A percentile compares a stretch with the other conserved stretches of the same genome.
phyloP scores from a whole-genome alignment of 1,284 basidiomycete genomes.

The Marasmius fiardii region DNA sequence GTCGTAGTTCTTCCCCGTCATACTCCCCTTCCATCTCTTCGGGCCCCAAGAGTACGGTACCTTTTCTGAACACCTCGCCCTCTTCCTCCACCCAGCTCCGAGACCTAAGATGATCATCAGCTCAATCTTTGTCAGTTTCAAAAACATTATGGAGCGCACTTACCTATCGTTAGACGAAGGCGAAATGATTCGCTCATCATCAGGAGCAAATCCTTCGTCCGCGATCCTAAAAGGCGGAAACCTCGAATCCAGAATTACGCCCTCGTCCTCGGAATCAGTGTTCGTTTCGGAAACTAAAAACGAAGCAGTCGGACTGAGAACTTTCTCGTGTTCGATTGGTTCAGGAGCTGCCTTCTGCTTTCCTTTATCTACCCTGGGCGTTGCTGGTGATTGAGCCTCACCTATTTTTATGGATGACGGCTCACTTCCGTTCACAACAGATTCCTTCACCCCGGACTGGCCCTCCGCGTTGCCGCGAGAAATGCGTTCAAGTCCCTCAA shows the following conservation, averaged over 20 bases:
- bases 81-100: slow-evolving; percentile 83
- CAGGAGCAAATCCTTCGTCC: slow-evolving; percentile 24
- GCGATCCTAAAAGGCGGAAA: slow-evolving; percentile 22
- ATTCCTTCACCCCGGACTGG: neutral
- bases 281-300: slow-evolving; percentile 48
- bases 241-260: slow-evolving; percentile 46
- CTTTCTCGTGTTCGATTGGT: slow-evolving; percentile 61
- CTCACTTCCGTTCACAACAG: neutral
- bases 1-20: slow-evolving; percentile 78
- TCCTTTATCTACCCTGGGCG: slow-evolving; percentile 71
- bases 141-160: slow-evolving; percentile 19
- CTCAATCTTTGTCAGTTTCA: neutral
- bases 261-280: slow-evolving; percentile 48
- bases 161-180: slow-evolving; percentile 60
- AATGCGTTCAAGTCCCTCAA: neutral
- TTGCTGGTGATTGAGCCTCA: slow-evolving; percentile 35
- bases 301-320: slow-evolving; percentile 56
- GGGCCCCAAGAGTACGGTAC: slow-evolving; percentile 71
- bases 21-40: slow-evolving; percentile 85
- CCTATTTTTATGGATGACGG: slow-evolving; percentile 16
- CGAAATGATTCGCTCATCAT: slow-evolving; percentile 22
- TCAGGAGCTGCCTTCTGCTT: slow-evolving; percentile 67
- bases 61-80: slow-evolving; percentile 91
- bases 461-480: neutral
- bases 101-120: slow-evolving; percentile 39